Conservation (phyloP, 139 green algal species). For the Chlorella sorokiniana region DNA sequence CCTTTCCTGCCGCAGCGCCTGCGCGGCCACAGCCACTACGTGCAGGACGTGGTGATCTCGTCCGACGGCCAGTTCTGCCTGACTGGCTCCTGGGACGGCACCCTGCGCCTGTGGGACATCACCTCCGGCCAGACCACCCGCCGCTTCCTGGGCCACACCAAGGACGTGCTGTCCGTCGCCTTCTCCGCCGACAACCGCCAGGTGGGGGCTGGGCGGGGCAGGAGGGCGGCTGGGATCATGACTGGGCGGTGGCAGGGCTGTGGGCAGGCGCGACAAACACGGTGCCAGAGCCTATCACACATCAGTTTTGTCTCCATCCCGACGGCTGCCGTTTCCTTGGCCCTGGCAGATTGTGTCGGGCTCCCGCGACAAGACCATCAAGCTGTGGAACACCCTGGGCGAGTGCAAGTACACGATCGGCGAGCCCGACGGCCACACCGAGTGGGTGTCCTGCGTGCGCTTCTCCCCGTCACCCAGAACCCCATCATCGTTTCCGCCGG, state of each 20-base stretch:
- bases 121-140: slow-evolving; percentile 96
- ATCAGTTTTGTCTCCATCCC: not conserved
- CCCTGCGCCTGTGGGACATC: slow-evolving; percentile 99
- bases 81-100: slow-evolving; percentile 98
- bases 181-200: slow-evolving; percentile 99
- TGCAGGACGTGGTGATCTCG: slow-evolving; percentile 99
- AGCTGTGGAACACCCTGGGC: slow-evolving; percentile 98
- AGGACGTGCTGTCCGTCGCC: slow-evolving; percentile 98
- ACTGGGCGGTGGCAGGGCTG: not conserved
- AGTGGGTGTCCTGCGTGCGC: slow-evolving; percentile 98
- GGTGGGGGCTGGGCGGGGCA: slow-evolving; percentile 41
- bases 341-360: slow-evolving; percentile 95
- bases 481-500: slow-evolving; percentile 98
- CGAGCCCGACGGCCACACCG: slow-evolving; percentile 93
- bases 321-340: not conserved
- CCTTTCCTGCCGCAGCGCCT: too few species aligned
- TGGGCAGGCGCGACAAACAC: too few species aligned
- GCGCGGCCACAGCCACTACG: slow-evolving; percentile 92
- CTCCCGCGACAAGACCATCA: slow-evolving; percentile 96
- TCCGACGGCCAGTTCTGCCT: slow-evolving; percentile 98
- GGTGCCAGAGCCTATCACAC: too few species aligned
- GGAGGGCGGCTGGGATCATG: not conserved
- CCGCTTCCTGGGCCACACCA: slow-evolving; percentile 98
- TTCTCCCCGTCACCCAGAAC: slow-evolving; percentile 95
- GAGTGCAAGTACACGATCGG: slow-evolving; percentile 99